Percentiles rank a stretch among this genome's conserved stretches.
Conservation (phyloP, 1,139 yeast genomes). For the Candida frijolesensis region DNA sequence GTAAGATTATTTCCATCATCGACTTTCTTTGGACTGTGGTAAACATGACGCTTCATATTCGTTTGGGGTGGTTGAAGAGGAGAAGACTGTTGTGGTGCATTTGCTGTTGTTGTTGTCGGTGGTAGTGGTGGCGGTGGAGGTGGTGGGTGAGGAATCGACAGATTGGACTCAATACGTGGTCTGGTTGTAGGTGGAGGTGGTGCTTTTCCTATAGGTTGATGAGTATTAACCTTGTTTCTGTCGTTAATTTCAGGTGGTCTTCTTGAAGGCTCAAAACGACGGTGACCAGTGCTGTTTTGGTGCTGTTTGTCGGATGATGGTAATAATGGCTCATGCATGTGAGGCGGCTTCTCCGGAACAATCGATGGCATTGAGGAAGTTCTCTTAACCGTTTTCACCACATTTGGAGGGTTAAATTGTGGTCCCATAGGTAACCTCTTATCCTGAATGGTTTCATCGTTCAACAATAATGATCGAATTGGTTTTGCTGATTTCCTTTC, state of each 20-base stretch:
- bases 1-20: neutral
- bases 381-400: conserved; percentile 1
- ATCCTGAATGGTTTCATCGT: conserved; percentile 1
- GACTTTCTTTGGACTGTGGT: neutral
- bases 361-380: conserved; percentile 5
- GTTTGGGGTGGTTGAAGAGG: neutral
- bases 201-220: conserved; percentile 2
- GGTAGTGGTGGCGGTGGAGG: conserved; percentile 2
- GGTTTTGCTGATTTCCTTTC: neutral
- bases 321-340: neutral
- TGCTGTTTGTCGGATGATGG: conserved; percentile 5
- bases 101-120: neutral
- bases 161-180: neutral
- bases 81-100: neutral
- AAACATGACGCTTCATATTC: neutral
- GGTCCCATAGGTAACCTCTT: conserved; percentile 2
- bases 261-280: conserved; percentile 6
- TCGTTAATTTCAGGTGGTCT: conserved; percentile 1
- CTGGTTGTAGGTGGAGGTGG: neutral
- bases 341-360: conserved; percentile 2
- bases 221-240: neutral
- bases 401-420: neutral
- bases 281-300: neutral
- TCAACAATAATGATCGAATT: conserved; percentile 4
- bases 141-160: conserved; percentile 1